phyloP scores from a whole-genome alignment of 2,329 filamentous ascomycete genomes.

The Elsinoe arachidis region DNA sequence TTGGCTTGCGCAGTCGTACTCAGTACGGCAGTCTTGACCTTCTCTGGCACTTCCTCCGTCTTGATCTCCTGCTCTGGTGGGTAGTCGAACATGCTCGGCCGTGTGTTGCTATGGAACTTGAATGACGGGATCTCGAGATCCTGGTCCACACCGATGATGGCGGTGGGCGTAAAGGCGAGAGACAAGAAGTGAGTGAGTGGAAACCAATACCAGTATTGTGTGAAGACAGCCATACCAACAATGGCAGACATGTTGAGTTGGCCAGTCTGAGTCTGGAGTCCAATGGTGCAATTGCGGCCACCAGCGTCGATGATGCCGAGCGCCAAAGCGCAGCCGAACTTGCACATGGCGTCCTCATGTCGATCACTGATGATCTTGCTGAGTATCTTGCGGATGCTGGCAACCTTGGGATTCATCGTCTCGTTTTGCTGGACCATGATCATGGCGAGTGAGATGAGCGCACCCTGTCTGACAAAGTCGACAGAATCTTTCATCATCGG shows the following conservation, averaged over 20 bases:
- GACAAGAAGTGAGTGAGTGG: slow-evolving; percentile 96
- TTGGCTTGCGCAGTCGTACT: slow-evolving; percentile 97
- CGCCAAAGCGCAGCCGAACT: slow-evolving; percentile 89
- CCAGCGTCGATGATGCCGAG: slow-evolving; percentile 97
- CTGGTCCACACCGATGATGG: slow-evolving; percentile 88
- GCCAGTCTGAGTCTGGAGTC: slow-evolving; percentile 92
- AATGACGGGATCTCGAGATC: slow-evolving; percentile 88
- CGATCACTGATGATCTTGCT: slow-evolving; percentile 90
- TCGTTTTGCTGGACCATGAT: slow-evolving; percentile 99
- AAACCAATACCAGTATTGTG: slow-evolving; percentile 99
- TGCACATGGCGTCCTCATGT: slow-evolving; percentile 98
- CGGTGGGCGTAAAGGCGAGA: slow-evolving; percentile 90
- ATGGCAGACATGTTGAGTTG: slow-evolving; percentile 98
- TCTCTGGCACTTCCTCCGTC: slow-evolving; percentile 81
- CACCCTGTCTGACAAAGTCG: slow-evolving; percentile 95
- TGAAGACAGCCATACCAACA: slow-evolving; percentile 95
- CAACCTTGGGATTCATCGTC: slow-evolving; percentile 94
- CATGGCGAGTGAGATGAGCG: slow-evolving; percentile 89
- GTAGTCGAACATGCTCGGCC: slow-evolving; percentile 94
- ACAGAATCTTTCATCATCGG: slow-evolving; percentile 99
- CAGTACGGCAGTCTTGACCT: slow-evolving; percentile 90
- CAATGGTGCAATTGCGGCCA: slow-evolving; percentile 96
- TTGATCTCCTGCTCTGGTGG: slow-evolving; percentile 95
- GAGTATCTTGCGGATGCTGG: slow-evolving; percentile 80
- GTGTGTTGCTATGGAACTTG: slow-evolving; percentile 91